Conservation (phyloP, 805 yeast species). For the Osmozyma mogii region DNA sequence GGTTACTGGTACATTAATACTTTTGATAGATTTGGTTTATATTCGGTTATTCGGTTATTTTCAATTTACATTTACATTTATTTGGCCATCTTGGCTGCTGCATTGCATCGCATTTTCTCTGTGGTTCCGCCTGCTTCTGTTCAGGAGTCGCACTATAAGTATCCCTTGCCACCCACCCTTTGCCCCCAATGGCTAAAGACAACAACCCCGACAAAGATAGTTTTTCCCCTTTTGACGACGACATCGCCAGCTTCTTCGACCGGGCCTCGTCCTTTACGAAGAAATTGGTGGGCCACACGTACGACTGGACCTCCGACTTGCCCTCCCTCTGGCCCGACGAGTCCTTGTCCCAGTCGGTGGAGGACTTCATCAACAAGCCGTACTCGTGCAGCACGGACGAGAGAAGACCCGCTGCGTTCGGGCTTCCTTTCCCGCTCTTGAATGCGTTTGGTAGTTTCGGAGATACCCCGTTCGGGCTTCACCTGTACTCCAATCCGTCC, state of each 20-base stretch:
- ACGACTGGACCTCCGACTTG: slow-evolving; percentile 14
- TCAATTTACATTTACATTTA: too few relatives aligned
- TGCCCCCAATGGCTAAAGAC: too few relatives aligned
- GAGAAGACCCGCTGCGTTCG: slow-evolving; percentile 5
- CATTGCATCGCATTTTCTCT: too few relatives aligned
- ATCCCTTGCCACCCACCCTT: too few relatives aligned
- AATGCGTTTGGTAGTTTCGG: slow-evolving; percentile 5
- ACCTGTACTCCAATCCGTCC: slow-evolving; percentile 53
- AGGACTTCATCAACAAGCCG: slow-evolving; percentile 14
- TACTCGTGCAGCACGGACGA: slow-evolving; percentile 18
- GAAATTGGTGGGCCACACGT: slow-evolving; percentile 13
- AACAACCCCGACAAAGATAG: too few relatives aligned
- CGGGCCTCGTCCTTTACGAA: slow-evolving; percentile 19
- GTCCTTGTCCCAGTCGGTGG: slow-evolving; percentile 9
- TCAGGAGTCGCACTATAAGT: too few relatives aligned
- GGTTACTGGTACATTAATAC: too few relatives aligned
- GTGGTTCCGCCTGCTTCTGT: too few relatives aligned
- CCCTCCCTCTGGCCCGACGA: slow-evolving; percentile 11
- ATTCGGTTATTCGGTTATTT: too few relatives aligned
- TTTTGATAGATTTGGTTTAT: too few relatives aligned
- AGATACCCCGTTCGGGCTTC: slow-evolving; percentile 35
- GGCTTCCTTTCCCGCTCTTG: slow-evolving; percentile 8
- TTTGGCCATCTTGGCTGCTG: too few relatives aligned
- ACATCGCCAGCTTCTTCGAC: slow-evolving; percentile 17
- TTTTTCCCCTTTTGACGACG: slow-evolving; percentile 13